Percentiles rank a stretch among this genome's conserved stretches.
phyloP scores from a whole-genome alignment of 495 filamentous ascomycete genomes.

The Tricharina praecox region DNA sequence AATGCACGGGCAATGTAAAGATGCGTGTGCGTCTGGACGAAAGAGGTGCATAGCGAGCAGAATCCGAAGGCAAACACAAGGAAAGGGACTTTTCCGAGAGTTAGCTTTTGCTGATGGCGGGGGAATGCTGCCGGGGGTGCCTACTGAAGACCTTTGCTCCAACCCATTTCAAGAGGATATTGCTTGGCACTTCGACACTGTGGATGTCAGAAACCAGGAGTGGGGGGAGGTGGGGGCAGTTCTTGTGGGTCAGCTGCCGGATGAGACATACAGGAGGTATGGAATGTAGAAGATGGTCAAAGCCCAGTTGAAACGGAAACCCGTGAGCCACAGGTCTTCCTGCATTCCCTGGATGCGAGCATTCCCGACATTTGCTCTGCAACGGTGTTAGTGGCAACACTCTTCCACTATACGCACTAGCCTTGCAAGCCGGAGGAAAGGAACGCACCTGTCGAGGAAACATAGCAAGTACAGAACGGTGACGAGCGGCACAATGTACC shows the following conservation, averaged over 20 bases:
- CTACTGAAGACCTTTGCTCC: slow-evolving; percentile 28
- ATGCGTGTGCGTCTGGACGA: slow-evolving; percentile 33
- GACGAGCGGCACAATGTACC: slow-evolving; percentile 36
- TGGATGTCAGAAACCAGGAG: too few species aligned
- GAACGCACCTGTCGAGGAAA: slow-evolving; percentile 39
- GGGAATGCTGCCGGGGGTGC: not conserved
- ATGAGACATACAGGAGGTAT: slow-evolving; percentile 34
- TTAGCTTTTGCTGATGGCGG: not conserved
- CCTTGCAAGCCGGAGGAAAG: not conserved
- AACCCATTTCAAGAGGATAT: slow-evolving; percentile 54
- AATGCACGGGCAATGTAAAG: slow-evolving; percentile 22
- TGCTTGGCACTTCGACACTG: slow-evolving; percentile 43
- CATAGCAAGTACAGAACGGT: slow-evolving; percentile 41
- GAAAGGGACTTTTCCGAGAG: slow-evolving; percentile 45
- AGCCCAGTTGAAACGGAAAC: slow-evolving; percentile 39
- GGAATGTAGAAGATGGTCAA: slow-evolving; percentile 50
- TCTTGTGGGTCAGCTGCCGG: not conserved
- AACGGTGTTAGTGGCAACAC: too few species aligned
- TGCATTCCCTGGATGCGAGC: slow-evolving; percentile 39
- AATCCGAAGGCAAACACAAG: slow-evolving; percentile 53
- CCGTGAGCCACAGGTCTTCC: slow-evolving; percentile 32
- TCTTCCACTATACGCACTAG: not conserved
- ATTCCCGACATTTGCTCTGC: slow-evolving; percentile 29
- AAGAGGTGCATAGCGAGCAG: slow-evolving; percentile 45
- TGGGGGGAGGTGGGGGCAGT: not conserved